phyloP scores from a whole-genome alignment of 805 yeast species.

The Nakazawaea ambrosiae region DNA sequence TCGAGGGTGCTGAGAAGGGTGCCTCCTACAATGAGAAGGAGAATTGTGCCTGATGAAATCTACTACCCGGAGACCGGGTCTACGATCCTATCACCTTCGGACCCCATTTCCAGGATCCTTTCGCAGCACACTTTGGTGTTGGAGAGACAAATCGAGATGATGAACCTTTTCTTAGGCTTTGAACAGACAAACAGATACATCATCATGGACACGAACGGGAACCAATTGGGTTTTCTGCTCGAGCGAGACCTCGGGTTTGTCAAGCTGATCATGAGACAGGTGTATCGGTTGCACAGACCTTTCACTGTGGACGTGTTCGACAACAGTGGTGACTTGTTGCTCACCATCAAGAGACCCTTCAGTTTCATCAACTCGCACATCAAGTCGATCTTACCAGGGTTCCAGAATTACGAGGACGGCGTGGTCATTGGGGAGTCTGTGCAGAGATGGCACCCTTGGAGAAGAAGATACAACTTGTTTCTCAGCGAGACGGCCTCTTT shows the following conservation, averaged over 20 bases:
- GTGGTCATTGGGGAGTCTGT: conserved; percentile 72
- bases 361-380: conserved; percentile 86
- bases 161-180: conserved; percentile 81
- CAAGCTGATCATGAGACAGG: conserved; percentile 72
- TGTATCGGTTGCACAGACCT: conserved; percentile 83
- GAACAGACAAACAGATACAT: conserved; percentile 85
- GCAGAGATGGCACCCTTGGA: conserved; percentile 94
- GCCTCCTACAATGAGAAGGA: conserved; percentile 6
- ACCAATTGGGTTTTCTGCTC: conserved; percentile 69
- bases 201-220: conserved; percentile 67
- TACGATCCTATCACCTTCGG: conserved; percentile 40
- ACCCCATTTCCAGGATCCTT: conserved; percentile 56
- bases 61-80: conserved; percentile 8
- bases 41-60: conserved; percentile 6
- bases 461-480: conserved; percentile 81
- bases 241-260: conserved; percentile 72
- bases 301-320: conserved; percentile 69
- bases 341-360: conserved; percentile 76
- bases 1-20: neutral
- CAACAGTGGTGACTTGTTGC: conserved; percentile 46
- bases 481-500: conserved; percentile 21
- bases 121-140: conserved; percentile 80
- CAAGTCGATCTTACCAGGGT: conserved; percentile 58
- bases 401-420: conserved; percentile 32
- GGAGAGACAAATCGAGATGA: conserved; percentile 81